Percentiles rank a stretch among this genome's conserved stretches.
phyloP scores from a whole-genome alignment of 257 asterid species.

The Catharanthus roseus region DNA sequence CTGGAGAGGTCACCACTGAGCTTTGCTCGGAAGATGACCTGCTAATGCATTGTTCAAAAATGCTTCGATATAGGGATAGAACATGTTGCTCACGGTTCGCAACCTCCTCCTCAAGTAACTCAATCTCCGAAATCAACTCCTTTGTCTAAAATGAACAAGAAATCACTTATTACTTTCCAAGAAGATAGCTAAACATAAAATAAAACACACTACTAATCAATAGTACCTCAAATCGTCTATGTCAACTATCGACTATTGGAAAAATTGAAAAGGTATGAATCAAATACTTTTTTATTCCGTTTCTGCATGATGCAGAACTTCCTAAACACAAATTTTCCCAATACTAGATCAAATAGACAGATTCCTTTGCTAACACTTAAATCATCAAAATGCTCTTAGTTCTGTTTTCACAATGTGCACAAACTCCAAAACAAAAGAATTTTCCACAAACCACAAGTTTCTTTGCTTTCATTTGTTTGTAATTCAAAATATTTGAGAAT shows the following conservation, averaged over 20 bases:
- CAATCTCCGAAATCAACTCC: constrained; percentile 52
- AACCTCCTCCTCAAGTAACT: constrained; percentile 59
- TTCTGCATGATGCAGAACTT: neutral
- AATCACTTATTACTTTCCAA: constrained; percentile 7
- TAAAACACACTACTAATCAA: neutral
- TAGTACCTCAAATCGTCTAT: neutral
- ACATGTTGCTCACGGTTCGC: constrained; percentile 56
- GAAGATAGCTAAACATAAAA: neutral
- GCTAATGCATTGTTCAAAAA: constrained; percentile 50
- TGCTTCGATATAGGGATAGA: constrained; percentile 46
- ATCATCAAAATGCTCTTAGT: too few relatives aligned
- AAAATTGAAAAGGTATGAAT: neutral
- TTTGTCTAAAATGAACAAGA: constrained; percentile 36
- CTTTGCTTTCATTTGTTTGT: neutral
- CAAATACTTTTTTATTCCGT: neutral
- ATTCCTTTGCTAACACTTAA: neutral
- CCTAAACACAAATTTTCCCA: neutral
- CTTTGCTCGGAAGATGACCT: constrained; percentile 47
- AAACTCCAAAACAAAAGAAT: too few relatives aligned
- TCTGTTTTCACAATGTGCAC: neutral
- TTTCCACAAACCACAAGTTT: too few relatives aligned
- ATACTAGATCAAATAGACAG: neutral
- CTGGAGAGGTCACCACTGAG: constrained; percentile 51
- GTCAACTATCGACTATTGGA: neutral
- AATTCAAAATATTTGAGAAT: too few relatives aligned